Evolutionary conservation across 2,329 filamentous ascomycete genomes (phyloP), one percentile per base, ranked within the genome.

Genomic region (Colletotrichum zoysiae): DNA sequence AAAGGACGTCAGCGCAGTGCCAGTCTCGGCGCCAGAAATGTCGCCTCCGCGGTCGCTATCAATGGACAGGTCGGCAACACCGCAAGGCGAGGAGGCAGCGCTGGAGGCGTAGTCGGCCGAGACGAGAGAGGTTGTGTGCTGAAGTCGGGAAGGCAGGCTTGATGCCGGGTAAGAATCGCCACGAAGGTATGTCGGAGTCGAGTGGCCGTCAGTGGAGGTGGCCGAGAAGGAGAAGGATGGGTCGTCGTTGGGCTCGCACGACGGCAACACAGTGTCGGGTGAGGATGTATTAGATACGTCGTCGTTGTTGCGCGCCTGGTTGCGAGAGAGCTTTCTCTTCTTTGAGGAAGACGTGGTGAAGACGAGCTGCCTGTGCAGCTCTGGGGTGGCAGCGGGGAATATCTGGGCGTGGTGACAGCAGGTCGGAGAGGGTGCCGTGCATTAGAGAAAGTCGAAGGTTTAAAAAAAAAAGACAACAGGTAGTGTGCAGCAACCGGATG

Each of bases 321-420:
- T 71, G 84, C 82, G 74, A 70, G 84, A 85, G 78, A 91, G 87
- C 87, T 89, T 91, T 86, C 89, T 87, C 89, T 91, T 92, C 89
- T 91, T 92, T 87, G 84, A 86, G 85, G 89, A 91, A 89, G 89
- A 91, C 90, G 90, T 92, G 82, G 87, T 92, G 90, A 88, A 85
- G 81, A 86, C 83, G 90, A 91, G 90, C 90, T 91, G 89, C 89
- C 81, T 81, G 77, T 78, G 88, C 88, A 90, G 88, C 88, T 90
- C 88, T 82, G 78, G 78, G 75, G 70, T 75, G 65, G 66, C 62
- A 50, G 48, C 56, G 53, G 62, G 59, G 57, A 50, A 66, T 60
- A 50, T 38, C 55, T 64, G 30, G 30, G 46, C 44, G 66, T 56
- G 50, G 59, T 33, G 59, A 61, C 46, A 63, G 50, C 33, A 48